Conservation (phyloP, 805 yeast species). For the Wickerhamomyces kurtzmanii region DNA sequence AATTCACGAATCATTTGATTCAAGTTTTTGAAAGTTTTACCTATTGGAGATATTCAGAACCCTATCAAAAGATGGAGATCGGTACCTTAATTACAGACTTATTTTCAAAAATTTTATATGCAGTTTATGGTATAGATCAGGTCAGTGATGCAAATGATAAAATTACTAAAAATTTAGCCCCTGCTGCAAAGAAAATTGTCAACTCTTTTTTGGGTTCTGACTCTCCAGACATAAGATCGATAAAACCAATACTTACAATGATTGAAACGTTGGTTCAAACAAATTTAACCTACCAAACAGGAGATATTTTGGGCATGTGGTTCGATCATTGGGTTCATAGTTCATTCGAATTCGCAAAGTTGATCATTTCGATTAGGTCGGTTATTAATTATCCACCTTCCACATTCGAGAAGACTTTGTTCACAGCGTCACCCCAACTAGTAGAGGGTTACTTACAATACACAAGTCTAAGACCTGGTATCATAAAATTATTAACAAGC, state of each 20-base stretch:
- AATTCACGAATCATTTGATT: conserved; percentile 45
- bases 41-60: conserved; percentile 54
- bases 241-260: conserved; percentile 40
- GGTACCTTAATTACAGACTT: conserved; percentile 45
- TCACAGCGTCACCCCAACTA: conserved; percentile 42
- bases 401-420: conserved; percentile 53
- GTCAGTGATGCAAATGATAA: conserved; percentile 23
- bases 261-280: conserved; percentile 35
- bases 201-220: conserved; percentile 45
- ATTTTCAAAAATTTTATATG: conserved; percentile 42
- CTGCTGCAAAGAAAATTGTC: conserved; percentile 40
- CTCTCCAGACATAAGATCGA: conserved; percentile 40
- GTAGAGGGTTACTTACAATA: conserved; percentile 48
- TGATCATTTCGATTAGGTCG: conserved; percentile 49
- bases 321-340: conserved; percentile 37
- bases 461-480: conserved; percentile 33
- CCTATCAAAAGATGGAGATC: conserved; percentile 49
- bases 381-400: conserved; percentile 42
- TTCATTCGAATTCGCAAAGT: conserved; percentile 45
- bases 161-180: conserved; percentile 39
- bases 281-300: conserved; percentile 25
- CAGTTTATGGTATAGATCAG: conserved; percentile 46
- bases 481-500: conserved; percentile 47
- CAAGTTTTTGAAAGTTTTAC: conserved; percentile 65
- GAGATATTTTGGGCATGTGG: conserved; percentile 36